A percentile compares a stretch with the other conserved stretches of the same genome.
phyloP scores from a whole-genome alignment of 2,329 filamentous ascomycete genomes.

The Monosporascus ibericus region DNA sequence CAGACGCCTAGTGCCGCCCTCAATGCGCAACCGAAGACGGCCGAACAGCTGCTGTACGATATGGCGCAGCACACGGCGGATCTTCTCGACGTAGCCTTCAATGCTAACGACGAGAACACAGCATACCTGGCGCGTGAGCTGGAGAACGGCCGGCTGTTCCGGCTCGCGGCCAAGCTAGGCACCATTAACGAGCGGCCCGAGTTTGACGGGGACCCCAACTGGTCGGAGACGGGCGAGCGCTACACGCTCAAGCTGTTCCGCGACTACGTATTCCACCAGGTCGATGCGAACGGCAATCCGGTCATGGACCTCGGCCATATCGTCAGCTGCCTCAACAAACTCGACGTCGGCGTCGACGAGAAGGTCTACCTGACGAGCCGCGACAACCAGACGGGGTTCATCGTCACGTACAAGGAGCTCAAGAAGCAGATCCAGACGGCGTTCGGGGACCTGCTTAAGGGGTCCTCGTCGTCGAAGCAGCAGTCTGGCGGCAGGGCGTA shows the following conservation, averaged over 20 bases:
- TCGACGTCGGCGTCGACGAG: conserved; percentile 86
- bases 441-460: conserved; percentile 53
- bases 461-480: conserved; percentile 9
- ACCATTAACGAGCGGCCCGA: conserved; percentile 87
- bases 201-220: conserved; percentile 67
- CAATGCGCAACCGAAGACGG: conserved; percentile 50
- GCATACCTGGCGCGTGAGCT: conserved; percentile 72
- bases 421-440: conserved; percentile 57
- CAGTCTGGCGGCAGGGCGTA: background rate
- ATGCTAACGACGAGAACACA: conserved; percentile 68
- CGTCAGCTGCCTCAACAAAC: conserved; percentile 78
- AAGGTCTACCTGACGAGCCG: conserved; percentile 78
- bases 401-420: conserved; percentile 86
- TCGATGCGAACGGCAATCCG: conserved; percentile 76
- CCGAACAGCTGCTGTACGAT: conserved; percentile 71
- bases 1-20: conserved; percentile 24
- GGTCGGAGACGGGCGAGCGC: conserved; percentile 88
- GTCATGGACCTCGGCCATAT: conserved; percentile 86
- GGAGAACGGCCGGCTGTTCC: conserved; percentile 81
- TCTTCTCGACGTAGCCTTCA: conserved; percentile 72
- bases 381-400: conserved; percentile 83
- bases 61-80: conserved; percentile 73
- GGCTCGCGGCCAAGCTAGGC: conserved; percentile 75
- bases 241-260: conserved; percentile 93
- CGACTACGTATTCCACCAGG: conserved; percentile 96